phyloP scores from a whole-genome alignment of 1,284 basidiomycete species.

The Vanrija pseudolonga region DNA sequence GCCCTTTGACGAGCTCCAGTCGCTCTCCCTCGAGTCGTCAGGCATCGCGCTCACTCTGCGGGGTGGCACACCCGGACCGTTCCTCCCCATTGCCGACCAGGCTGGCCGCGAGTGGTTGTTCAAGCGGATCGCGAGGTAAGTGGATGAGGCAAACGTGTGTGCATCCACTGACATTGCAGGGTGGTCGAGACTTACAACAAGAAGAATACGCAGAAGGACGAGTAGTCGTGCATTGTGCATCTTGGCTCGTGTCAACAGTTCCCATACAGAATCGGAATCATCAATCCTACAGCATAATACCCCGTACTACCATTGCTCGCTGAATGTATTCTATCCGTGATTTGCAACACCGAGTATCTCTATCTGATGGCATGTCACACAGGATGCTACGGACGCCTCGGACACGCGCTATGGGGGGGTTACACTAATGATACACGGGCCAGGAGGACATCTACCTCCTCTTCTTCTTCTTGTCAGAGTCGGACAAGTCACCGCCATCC shows the following conservation, averaged over 20 bases:
- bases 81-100: constrained; percentile 55
- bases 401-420: background rate
- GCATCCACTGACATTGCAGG: constrained; percentile 11
- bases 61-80: constrained; percentile 55
- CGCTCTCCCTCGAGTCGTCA: constrained; percentile 80
- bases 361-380: no score
- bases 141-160: background rate
- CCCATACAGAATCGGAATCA: no score
- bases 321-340: no score
- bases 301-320: no score
- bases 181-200: constrained; percentile 44
- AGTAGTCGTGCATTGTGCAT: no score
- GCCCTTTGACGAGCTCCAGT: constrained; percentile 78
- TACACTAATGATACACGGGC: constrained; percentile 13
- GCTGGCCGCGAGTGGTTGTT: constrained; percentile 57
- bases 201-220: constrained; percentile 31
- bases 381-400: no score
- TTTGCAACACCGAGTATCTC: no score
- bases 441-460: constrained; percentile 1
- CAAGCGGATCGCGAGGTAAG: constrained; percentile 53
- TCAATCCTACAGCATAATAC: no score
- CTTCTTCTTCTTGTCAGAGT: constrained; percentile 43
- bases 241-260: no score
- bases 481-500: constrained; percentile 28
- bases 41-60: constrained; percentile 76